A percentile compares a stretch with the other conserved stretches of the same genome.
These are phyloP conservation scores for Pulveroboletus ravenelii DNA, from an alignment of 768 basidiomycete species.

Conservation along the genomic window DNA sequence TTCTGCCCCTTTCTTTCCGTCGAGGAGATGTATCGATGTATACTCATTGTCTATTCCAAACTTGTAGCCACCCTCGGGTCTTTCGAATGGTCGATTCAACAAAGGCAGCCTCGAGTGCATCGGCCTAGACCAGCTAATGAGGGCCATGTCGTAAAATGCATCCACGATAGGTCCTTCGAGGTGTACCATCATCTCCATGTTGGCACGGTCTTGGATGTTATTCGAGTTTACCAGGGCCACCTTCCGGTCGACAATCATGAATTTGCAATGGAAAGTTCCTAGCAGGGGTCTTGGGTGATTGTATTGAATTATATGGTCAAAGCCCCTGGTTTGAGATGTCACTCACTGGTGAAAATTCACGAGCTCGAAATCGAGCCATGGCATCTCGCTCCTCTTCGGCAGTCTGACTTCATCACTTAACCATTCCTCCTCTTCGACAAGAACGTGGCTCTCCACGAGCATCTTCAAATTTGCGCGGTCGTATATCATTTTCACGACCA, in stretches of 20 bases:
- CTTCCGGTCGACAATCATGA: conserved; percentile 64
- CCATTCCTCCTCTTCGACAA: conserved; percentile 45
- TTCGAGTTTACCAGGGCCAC: conserved; percentile 61
- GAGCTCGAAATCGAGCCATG: conserved; percentile 56
- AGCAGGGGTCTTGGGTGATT: conserved; percentile 38
- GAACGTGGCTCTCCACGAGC: conserved; percentile 39
- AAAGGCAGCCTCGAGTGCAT: conserved; percentile 45
- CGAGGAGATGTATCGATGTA: conserved; percentile 26
- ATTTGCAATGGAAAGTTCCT: conserved; percentile 72
- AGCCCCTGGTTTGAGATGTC: neutral
- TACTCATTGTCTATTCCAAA: conserved; percentile 33
- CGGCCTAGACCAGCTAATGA: conserved; percentile 54
- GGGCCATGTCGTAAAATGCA: conserved; percentile 62
- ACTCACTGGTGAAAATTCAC: conserved; percentile 47
- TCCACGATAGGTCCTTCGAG: conserved; percentile 70
- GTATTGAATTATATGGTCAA: neutral
- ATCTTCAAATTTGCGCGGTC: conserved; percentile 63
- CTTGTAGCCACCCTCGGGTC: conserved; percentile 35
- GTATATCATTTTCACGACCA: conserved; percentile 66
- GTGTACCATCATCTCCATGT: conserved; percentile 61
- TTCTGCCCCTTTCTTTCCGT: conserved; percentile 24
- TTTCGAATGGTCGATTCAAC: conserved; percentile 29
- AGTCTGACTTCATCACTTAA: conserved; percentile 42
- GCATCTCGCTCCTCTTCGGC: conserved; percentile 52
- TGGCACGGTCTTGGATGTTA: conserved; percentile 59